These are phyloP conservation scores for Mycena sp. DNA, from an alignment of 1,284 basidiomycete genomes.

Conservation along the genomic window DNA sequence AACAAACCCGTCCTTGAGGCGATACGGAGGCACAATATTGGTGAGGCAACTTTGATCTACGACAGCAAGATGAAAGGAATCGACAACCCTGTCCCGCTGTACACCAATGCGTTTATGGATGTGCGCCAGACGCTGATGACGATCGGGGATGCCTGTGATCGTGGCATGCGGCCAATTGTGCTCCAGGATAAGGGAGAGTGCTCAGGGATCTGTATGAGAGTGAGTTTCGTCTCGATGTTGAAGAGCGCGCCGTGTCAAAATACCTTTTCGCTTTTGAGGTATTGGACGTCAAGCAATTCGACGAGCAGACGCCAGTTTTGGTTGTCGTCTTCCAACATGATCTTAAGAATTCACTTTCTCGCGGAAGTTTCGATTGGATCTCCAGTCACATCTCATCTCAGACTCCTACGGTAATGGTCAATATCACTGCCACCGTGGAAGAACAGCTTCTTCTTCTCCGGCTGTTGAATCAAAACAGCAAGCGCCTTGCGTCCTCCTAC, in stretches of 20 bases:
- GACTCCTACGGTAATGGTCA: background rate
- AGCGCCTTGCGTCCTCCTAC: constrained; percentile 34
- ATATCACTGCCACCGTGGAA: constrained; percentile 21
- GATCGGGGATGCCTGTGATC: constrained; percentile 23
- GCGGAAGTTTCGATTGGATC: constrained; percentile 13
- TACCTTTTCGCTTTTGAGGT: constrained; percentile 1
- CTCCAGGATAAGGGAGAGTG: constrained; percentile 21
- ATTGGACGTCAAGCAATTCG: constrained; percentile 22
- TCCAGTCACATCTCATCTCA: constrained; percentile 4
- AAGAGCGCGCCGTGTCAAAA: background rate
- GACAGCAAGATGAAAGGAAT: constrained; percentile 12
- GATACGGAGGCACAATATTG: constrained; percentile 12
- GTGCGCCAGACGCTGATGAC: constrained; percentile 21
- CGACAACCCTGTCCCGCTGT: constrained; percentile 17
- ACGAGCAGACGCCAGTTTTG: constrained; percentile 23
- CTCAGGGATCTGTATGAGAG: constrained; percentile 29
- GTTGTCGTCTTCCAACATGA: constrained; percentile 21
- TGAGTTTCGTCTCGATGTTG: background rate
- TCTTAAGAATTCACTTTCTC: constrained; percentile 2
- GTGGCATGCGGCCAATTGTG: constrained; percentile 3
- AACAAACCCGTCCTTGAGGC: constrained; percentile 16
- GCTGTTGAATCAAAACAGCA: constrained; percentile 38
- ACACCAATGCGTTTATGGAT: constrained; percentile 20
- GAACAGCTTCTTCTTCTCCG: constrained; percentile 37
- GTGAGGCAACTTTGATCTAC: constrained; percentile 17